Base-by-base conservation (phyloP, 768 basidiomycete genomes). In the Russula virescens region DNA sequence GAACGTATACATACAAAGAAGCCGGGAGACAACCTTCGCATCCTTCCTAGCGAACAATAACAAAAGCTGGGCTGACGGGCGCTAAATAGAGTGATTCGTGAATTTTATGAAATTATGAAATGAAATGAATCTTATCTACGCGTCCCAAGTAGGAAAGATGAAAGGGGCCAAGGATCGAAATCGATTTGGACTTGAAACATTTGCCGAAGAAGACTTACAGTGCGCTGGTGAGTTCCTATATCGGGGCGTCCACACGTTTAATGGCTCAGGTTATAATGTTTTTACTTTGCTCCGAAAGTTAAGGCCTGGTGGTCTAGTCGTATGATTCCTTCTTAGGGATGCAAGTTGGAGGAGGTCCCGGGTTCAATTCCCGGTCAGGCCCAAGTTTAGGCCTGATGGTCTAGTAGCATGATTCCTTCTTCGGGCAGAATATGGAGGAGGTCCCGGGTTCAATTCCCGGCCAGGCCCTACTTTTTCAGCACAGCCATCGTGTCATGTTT, bases 401-500 rank as follows among this genome's bases (percentile, higher is more conserved):
- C 62, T 64, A 64, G 62, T 64, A 14, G 62, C 62, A 64, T 64
- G 62, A 64, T 64, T 64, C 62, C 62, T 64, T 64, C 62, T 64
- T 64, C 62, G 62, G 62, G 62, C 62, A 64, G 28, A 58, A 46
- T 65, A 59, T 86, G 82, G 85, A 86, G 86, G 86, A 88, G 87
- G 87, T 87, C 85, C 85, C 81, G 85, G 85, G 87, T 88, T 88
- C 86, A 87, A 88, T 87, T 87, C 86, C 85, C 85, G 82, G 85
- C 81, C 79, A 85, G 84, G 86, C 84, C 85, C 80, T 55, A 11
- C 19, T 42, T 64, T 63, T 63, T 59, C 9, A 25, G 16, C 6
- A 43, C 0, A 16, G 0, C 10, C 2, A 3, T 3, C 42, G 18
- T 43, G 9, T 40, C n/a, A n/a, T n/a, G n/a, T 40, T 40, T 40